phyloP scores from a whole-genome alignment of 345 rosid genomes.

The Bruguiera sexangula region DNA sequence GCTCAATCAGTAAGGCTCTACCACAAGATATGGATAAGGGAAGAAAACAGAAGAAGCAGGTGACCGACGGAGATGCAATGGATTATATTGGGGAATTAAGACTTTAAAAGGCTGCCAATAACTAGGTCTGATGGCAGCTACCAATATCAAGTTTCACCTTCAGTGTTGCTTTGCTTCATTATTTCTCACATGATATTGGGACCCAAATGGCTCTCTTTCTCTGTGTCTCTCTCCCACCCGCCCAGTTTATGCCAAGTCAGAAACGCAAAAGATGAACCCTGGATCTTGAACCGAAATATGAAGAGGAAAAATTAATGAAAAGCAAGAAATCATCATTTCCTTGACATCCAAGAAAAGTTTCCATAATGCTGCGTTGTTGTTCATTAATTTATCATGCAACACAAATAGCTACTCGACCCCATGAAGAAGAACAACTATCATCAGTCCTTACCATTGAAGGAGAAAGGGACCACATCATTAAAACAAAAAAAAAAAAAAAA shows the following conservation, averaged over 20 bases:
- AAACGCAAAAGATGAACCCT: constrained; percentile 13
- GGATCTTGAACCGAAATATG: constrained; percentile 16
- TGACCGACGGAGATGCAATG: not conserved
- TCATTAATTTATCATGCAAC: too few relatives aligned
- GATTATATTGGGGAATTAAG: not conserved
- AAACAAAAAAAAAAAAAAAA: too few relatives aligned
- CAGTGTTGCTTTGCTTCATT: constrained; percentile 8
- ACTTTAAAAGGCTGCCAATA: not conserved
- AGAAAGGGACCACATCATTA: too few relatives aligned
- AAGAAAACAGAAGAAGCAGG: not conserved
- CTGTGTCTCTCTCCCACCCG: constrained; percentile 1
- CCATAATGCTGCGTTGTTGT: not conserved
- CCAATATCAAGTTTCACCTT: constrained; percentile 12
- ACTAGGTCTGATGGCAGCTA: constrained; percentile 30
- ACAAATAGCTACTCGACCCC: too few relatives aligned
- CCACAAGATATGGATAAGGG: not conserved
- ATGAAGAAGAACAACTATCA: too few relatives aligned
- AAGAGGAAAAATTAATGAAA: constrained; percentile 2
- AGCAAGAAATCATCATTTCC: constrained; percentile 17
- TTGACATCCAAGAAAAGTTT: constrained; percentile 36
- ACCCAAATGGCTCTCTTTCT: constrained; percentile 26
- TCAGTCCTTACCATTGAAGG: too few relatives aligned
- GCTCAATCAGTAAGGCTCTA: not conserved
- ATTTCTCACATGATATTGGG: constrained; percentile 44
- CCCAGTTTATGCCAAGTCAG: constrained; percentile 5